phyloP scores from a whole-genome alignment of 805 yeast species.

The Kodamaea nitidulidarum region DNA sequence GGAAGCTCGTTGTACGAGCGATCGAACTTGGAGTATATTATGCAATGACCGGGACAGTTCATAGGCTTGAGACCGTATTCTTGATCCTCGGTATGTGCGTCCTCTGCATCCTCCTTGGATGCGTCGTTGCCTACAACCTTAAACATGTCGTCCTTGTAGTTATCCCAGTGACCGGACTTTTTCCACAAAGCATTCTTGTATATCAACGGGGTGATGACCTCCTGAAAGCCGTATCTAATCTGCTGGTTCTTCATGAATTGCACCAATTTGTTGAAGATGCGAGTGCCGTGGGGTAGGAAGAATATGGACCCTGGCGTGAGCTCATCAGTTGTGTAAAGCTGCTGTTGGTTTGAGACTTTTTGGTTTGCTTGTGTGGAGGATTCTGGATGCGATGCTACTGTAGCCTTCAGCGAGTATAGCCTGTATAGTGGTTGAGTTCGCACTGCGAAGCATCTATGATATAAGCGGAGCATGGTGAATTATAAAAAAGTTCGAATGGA shows the following conservation, averaged over 20 bases:
- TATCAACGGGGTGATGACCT: slow-evolving; percentile 88
- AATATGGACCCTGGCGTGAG: slow-evolving; percentile 89
- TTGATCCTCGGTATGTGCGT: slow-evolving; percentile 17
- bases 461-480: too few species aligned
- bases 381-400: not conserved
- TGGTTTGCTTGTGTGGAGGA: slow-evolving; percentile 37
- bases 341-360: slow-evolving; percentile 60
- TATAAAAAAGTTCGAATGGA: too few species aligned
- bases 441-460: too few species aligned
- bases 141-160: slow-evolving; percentile 93
- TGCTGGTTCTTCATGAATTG: slow-evolving; percentile 85
- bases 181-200: slow-evolving; percentile 84
- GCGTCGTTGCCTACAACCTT: slow-evolving; percentile 62
- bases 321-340: slow-evolving; percentile 72
- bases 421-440: not conserved
- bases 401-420: not conserved
- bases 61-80: slow-evolving; percentile 86
- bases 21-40: slow-evolving; percentile 70
- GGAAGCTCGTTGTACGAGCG: slow-evolving; percentile 87
- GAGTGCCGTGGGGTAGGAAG: slow-evolving; percentile 88
- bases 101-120: slow-evolving; percentile 22
- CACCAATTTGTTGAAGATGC: slow-evolving; percentile 74
- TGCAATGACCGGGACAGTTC: slow-evolving; percentile 95
- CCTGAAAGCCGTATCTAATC: slow-evolving; percentile 75
- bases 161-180: slow-evolving; percentile 92